phyloP scores from a whole-genome alignment of 257 asterid genomes.

The Nicotiana benthamiana region DNA sequence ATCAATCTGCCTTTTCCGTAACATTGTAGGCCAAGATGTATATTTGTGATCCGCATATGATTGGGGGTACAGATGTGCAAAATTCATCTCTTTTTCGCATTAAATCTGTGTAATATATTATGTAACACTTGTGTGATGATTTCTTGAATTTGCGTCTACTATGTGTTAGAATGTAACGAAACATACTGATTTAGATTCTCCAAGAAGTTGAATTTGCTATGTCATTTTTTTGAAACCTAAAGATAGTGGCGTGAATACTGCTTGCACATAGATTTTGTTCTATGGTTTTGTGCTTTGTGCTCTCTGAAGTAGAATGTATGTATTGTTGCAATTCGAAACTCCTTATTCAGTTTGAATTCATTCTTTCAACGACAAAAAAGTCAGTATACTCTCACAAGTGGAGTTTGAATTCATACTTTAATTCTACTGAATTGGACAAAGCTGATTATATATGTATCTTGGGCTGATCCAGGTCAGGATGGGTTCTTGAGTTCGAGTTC shows the following conservation, averaged over 20 bases:
- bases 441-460: too few species aligned
- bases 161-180: neutral
- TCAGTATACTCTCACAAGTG: too few species aligned
- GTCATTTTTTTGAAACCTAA: neutral
- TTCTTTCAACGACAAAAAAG: too few species aligned
- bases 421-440: neutral
- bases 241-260: neutral
- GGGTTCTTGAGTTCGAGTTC: too few species aligned
- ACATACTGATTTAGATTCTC: neutral
- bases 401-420: neutral
- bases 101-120: neutral
- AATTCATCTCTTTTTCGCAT: neutral
- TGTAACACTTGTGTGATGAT: neutral
- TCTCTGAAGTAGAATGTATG: neutral
- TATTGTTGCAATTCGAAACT: neutral
- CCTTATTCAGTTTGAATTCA: neutral
- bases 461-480: too few species aligned
- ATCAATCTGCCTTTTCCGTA: neutral
- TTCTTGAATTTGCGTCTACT: neutral
- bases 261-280: neutral
- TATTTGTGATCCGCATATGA: neutral
- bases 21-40: neutral
- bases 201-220: neutral
- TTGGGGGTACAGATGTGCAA: neutral
- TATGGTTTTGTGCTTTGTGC: neutral